phyloP scores from a whole-genome alignment of 371 early-diverging fungal genomes.

The Mucor velutinosus region DNA sequence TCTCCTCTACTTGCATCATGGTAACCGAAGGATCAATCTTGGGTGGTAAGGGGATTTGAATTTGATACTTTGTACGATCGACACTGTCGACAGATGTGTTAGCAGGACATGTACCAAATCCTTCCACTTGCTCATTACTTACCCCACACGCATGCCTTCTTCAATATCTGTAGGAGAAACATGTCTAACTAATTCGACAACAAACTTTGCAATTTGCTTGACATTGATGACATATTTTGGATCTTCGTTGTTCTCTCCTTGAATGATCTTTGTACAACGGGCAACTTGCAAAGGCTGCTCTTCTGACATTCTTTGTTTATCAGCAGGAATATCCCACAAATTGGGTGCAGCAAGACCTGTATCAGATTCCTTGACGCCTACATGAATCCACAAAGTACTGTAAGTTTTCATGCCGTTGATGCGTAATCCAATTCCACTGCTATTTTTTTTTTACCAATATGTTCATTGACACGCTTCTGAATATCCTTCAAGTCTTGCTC shows the following conservation, averaged over 20 bases:
- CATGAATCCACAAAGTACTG: neutral
- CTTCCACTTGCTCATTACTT: constrained; percentile 17
- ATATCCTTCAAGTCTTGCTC: constrained; percentile 94
- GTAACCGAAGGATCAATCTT: constrained; percentile 96
- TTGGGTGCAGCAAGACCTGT: constrained; percentile 99
- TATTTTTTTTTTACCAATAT: constrained; percentile 78
- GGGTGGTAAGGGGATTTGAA: constrained; percentile 94
- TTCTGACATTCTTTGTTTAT: constrained; percentile 95
- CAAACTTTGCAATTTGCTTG: constrained; percentile 99
- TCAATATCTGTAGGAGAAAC: constrained; percentile 98
- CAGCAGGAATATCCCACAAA: constrained; percentile 99
- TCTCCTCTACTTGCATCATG: constrained; percentile 99
- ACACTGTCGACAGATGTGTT: constrained; percentile 62
- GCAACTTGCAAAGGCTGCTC: constrained; percentile 99
- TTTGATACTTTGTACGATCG: constrained; percentile 98
- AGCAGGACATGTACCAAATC: neutral
- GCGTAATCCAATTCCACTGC: neutral
- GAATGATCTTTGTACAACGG: constrained; percentile 97
- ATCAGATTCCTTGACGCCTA: constrained; percentile 98
- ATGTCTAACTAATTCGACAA: constrained; percentile 95
- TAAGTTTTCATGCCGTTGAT: neutral
- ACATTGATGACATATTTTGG: constrained; percentile 99
- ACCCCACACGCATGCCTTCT: constrained; percentile 99
- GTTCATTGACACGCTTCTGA: constrained; percentile 96
- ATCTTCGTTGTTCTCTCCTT: constrained; percentile 71